phyloP scores from a whole-genome alignment of 371 early-diverging fungal species.

The Mortierella sp. region DNA sequence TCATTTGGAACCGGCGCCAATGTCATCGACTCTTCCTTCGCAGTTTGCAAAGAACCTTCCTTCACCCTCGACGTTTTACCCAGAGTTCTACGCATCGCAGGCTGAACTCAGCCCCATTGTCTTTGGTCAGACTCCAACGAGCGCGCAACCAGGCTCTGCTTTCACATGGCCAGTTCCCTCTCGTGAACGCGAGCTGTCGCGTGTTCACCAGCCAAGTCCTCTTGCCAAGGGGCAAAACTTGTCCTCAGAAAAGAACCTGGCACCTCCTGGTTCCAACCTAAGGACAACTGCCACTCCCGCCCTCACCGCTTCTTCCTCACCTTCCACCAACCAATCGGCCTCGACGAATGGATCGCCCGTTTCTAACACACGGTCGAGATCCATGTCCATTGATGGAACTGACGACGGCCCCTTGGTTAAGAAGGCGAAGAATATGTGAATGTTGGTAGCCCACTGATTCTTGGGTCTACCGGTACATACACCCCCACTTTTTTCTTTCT shows the following conservation, averaged over 20 bases:
- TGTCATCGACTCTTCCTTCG: conserved; percentile 56
- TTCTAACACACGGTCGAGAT: conserved; percentile 36
- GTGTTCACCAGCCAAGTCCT: conserved; percentile 53
- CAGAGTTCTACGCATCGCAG: conserved; percentile 71
- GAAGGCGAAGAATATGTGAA: conserved; percentile 35
- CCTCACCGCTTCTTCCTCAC: conserved; percentile 24
- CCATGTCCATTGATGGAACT: conserved; percentile 32
- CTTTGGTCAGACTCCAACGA: conserved; percentile 50
- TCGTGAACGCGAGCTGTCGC: conserved; percentile 38
- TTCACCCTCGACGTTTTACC: conserved; percentile 81
- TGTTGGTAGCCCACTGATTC: not conserved
- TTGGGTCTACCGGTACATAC: too few species aligned
- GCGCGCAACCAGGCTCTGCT: conserved; percentile 40
- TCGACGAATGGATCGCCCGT: conserved; percentile 38
- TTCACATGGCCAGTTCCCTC: conserved; percentile 47
- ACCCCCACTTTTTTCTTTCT: not conserved
- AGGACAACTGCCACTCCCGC: conserved; percentile 22
- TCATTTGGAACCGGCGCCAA: conserved; percentile 45
- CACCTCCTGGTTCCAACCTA: conserved; percentile 40
- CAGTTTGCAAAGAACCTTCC: conserved; percentile 83
- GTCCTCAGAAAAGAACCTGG: conserved; percentile 15
- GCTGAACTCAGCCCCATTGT: conserved; percentile 52
- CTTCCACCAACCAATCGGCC: conserved; percentile 24
- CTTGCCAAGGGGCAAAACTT: conserved; percentile 42
- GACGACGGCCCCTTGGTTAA: conserved; percentile 28